These are phyloP conservation scores for Lycium barbarum DNA, from an alignment of 257 asterid species.

Conservation along the genomic window DNA sequence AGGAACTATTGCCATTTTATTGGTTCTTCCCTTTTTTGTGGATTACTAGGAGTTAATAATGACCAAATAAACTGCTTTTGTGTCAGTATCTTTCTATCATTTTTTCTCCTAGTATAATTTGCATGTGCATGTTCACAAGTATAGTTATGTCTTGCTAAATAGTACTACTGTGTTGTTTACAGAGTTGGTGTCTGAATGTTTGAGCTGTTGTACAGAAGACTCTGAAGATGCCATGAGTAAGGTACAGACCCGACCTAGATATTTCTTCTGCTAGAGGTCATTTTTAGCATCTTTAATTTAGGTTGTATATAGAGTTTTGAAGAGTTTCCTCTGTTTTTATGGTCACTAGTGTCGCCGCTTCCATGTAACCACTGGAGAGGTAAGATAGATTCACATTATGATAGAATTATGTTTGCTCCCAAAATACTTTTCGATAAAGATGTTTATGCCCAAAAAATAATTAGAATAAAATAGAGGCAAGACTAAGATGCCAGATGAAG, in stretches of 20 bases:
- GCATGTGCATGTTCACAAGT: no score
- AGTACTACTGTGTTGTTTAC: constrained; percentile 35
- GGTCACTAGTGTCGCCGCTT: neutral
- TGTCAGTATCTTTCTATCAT: constrained; percentile 21
- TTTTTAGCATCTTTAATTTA: neutral
- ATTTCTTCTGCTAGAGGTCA: constrained; percentile 18
- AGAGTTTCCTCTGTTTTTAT: neutral
- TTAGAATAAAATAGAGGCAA: neutral
- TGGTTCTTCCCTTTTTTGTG: neutral
- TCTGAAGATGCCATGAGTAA: constrained; percentile 92
- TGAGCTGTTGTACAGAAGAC: constrained; percentile 92
- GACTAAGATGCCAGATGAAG: neutral
- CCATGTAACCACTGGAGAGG: neutral
- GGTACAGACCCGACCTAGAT: constrained; percentile 45
- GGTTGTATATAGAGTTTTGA: neutral
- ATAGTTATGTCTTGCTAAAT: neutral
- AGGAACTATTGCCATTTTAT: constrained; percentile 15
- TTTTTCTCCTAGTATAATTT: neutral
- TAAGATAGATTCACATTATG: neutral
- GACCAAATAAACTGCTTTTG: neutral
- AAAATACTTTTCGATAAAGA: neutral
- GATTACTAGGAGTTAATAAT: neutral
- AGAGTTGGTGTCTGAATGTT: constrained; percentile 88
- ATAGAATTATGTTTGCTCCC: neutral
- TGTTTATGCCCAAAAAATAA: neutral